A percentile compares a stretch with the other conserved stretches of the same genome.
phyloP scores from a whole-genome alignment of 768 basidiomycete species.

The Mrakia blollopis region DNA sequence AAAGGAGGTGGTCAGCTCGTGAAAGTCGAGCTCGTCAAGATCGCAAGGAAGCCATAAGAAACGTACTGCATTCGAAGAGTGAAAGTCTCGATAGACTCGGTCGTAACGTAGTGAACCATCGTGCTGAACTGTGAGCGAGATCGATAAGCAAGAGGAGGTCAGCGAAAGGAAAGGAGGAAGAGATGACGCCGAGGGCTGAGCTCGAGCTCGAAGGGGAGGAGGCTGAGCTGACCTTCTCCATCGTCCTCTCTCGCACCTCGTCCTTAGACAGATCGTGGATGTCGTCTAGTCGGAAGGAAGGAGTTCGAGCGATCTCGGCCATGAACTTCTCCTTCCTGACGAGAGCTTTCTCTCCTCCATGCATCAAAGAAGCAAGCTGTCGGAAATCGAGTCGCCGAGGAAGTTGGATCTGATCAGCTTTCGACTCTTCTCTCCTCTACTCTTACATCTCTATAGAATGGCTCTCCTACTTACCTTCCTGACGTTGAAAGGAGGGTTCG shows the following conservation, averaged over 20 bases:
- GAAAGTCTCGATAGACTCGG: slow-evolving; percentile 46
- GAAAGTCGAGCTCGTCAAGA: slow-evolving; percentile 48
- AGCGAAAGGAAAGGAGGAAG: neutral
- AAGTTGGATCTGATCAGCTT: neutral
- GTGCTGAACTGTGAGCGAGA: slow-evolving; percentile 19
- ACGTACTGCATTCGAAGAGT: slow-evolving; percentile 44
- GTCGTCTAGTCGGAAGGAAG: slow-evolving; percentile 46
- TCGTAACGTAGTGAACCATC: slow-evolving; percentile 46
- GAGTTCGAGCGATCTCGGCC: slow-evolving; percentile 46
- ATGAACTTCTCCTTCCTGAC: slow-evolving; percentile 45
- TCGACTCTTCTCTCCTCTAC: neutral
- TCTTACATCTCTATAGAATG: neutral
- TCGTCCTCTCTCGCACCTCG: slow-evolving; percentile 45
- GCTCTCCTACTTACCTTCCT: slow-evolving; percentile 6
- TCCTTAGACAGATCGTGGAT: slow-evolving; percentile 47
- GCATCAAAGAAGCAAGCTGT: slow-evolving; percentile 43
- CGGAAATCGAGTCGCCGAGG: too few relatives aligned
- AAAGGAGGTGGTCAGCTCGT: slow-evolving; percentile 42
- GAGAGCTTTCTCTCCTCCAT: slow-evolving; percentile 43
- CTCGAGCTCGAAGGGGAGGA: neutral
- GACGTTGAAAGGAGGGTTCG: slow-evolving; percentile 31
- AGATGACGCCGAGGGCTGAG: neutral
- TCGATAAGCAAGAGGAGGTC: neutral
- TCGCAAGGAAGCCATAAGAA: slow-evolving; percentile 44
- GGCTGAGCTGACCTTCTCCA: slow-evolving; percentile 40